A percentile compares a stretch with the other conserved stretches of the same genome.
Conservation (phyloP, 306 rosid genomes). For the Cicer pinnatifidum region DNA sequence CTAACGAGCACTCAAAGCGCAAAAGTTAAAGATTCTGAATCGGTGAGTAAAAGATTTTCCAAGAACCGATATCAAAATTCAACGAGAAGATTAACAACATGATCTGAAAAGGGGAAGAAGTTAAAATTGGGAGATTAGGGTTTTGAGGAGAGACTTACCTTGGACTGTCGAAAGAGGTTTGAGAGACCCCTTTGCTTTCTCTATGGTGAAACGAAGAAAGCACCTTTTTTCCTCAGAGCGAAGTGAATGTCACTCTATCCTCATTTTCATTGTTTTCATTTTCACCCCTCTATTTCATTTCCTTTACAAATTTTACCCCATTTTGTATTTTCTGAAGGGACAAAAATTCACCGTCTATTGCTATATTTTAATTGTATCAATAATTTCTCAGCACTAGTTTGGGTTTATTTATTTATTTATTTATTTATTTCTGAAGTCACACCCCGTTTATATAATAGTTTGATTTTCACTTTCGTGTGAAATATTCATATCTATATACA, state of each 20-base stretch:
- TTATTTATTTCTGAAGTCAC: too few relatives aligned
- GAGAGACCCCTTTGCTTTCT: constrained; percentile 44
- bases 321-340: neutral
- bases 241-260: constrained; percentile 36
- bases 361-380: too few relatives aligned
- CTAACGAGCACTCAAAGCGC: neutral
- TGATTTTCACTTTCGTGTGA: too few relatives aligned
- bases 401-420: too few relatives aligned
- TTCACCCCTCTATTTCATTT: constrained; percentile 34
- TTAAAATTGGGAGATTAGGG: constrained; percentile 41
- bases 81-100: neutral
- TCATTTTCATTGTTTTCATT: constrained; percentile 13
- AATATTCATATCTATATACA: too few relatives aligned
- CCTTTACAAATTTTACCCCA: neutral
- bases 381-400: too few relatives aligned
- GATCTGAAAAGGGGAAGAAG: constrained; percentile 43
- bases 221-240: constrained; percentile 14
- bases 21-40: constrained; percentile 34
- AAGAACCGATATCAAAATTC: constrained; percentile 23
- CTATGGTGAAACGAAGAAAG: constrained; percentile 12
- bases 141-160: constrained; percentile 62
- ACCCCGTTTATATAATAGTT: too few relatives aligned
- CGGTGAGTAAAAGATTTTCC: neutral
- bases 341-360: too few relatives aligned
- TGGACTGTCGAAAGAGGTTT: constrained; percentile 61